Conservation (phyloP, 805 yeast genomes). For the Wickerhamomyces bovis region DNA sequence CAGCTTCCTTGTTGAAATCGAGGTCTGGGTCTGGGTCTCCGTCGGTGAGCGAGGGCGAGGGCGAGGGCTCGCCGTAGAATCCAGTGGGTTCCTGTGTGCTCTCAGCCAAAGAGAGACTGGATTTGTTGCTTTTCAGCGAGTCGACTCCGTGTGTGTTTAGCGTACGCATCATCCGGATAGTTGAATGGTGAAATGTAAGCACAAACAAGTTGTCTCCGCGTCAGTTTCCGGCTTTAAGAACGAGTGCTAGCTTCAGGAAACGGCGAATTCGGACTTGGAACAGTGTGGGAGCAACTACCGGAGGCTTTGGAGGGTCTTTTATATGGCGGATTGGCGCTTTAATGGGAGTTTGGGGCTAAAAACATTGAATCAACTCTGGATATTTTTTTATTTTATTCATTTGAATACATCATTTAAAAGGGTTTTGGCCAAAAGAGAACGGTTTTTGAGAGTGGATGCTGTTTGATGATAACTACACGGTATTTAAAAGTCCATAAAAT, state of each 20-base stretch:
- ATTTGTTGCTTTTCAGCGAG: not conserved
- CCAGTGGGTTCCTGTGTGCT: not conserved
- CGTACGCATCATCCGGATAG: not conserved
- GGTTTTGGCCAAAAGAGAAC: too few species aligned
- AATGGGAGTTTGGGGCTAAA: not conserved
- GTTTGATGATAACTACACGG: too few species aligned
- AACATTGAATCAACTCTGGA: not conserved
- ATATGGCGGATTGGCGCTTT: not conserved
- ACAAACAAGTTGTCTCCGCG: not conserved
- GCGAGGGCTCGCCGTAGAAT: not conserved
- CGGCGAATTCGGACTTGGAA: not conserved
- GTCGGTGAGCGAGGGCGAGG: too few species aligned
- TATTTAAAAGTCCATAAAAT: too few species aligned
- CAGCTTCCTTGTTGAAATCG: constrained; percentile 2
- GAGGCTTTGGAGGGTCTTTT: not conserved
- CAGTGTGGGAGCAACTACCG: not conserved
- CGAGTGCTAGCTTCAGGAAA: too few species aligned
- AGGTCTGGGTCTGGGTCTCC: not conserved
- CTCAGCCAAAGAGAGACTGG: not conserved
- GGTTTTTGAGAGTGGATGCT: too few species aligned
- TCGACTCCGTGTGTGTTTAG: not conserved
- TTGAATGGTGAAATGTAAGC: not conserved
- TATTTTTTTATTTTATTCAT: too few species aligned
- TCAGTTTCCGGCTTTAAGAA: not conserved
- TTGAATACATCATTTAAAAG: too few species aligned